phyloP scores from a whole-genome alignment of 352 stramenopile species.

The Poterioochromonas sp. region DNA sequence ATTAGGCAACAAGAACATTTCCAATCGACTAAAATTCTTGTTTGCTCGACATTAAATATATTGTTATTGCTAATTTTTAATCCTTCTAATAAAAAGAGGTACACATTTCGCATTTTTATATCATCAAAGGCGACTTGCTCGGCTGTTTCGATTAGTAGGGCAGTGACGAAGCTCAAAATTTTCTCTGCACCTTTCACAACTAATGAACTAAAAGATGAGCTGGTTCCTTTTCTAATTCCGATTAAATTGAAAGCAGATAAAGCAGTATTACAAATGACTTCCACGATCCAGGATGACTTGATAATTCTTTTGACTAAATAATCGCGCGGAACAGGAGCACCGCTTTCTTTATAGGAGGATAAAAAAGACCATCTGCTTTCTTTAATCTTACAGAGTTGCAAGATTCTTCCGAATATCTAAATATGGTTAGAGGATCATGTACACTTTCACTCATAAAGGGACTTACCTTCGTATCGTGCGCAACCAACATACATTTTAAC shows the following conservation, averaged over 20 bases:
- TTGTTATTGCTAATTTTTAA: background rate
- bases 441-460: background rate
- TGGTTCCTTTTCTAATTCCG: background rate
- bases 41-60: background rate
- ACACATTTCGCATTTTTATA: background rate
- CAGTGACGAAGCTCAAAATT: background rate
- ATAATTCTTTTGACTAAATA: background rate
- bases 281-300: background rate
- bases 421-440: background rate
- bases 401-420: conserved; percentile 44
- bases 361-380: conserved; percentile 39
- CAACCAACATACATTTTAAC: conserved; percentile 41
- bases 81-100: conserved; percentile 9
- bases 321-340: background rate
- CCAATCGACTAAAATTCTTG: background rate
- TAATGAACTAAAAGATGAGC: background rate
- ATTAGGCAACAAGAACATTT: conserved; percentile 10
- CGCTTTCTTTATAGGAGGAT: background rate
- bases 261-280: background rate
- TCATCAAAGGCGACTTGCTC: background rate
- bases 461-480: conserved; percentile 43
- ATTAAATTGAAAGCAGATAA: background rate
- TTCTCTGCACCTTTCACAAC: background rate
- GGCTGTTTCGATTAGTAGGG: conserved; percentile 3
- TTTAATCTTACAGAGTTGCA: conserved; percentile 44